Percentiles rank a stretch among this genome's conserved stretches.
Evolutionary conservation across 1,284 basidiomycete genomes (phyloP).

Genomic region (Farysia itapuensis): DNA sequence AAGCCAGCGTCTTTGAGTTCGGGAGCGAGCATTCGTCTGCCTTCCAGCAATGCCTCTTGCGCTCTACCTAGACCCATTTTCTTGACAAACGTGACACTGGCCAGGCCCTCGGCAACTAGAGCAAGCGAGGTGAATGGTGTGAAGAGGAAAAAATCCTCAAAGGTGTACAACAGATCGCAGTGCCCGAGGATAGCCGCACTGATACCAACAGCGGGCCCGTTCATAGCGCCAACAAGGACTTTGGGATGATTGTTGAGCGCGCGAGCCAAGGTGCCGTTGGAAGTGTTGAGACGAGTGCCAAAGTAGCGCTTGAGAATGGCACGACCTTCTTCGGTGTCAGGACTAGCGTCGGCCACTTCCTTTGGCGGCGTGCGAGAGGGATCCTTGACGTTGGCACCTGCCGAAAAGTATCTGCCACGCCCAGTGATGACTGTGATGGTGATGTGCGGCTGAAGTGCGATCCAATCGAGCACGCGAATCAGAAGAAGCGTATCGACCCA

Average conservation of each 20-base stretch:
- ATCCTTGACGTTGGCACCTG: slow-evolving; percentile 43
- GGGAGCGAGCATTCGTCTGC: slow-evolving; percentile 23
- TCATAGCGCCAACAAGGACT: slow-evolving; percentile 41
- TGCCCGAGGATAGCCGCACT: slow-evolving; percentile 33
- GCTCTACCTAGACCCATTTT: slow-evolving; percentile 40
- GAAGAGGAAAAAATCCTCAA: slow-evolving; percentile 43
- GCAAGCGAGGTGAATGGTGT: slow-evolving; percentile 42
- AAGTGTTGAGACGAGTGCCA: slow-evolving; percentile 1
- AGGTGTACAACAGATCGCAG: slow-evolving; percentile 42
- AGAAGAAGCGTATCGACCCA: slow-evolving; percentile 21
- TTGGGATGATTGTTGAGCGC: slow-evolving; percentile 28
- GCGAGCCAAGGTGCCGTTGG: slow-evolving; percentile 19
- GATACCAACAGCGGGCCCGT: slow-evolving; percentile 44
- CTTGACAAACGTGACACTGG: slow-evolving; percentile 31
- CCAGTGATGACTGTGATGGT: slow-evolving; percentile 40
- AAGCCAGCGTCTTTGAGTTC: slow-evolving; percentile 38
- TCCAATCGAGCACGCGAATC: slow-evolving; percentile 33
- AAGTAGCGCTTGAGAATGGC: slow-evolving; percentile 14
- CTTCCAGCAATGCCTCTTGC: slow-evolving; percentile 38
- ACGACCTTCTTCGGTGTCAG: slow-evolving; percentile 7
- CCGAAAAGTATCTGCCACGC: slow-evolving; percentile 40
- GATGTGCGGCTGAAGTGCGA: slow-evolving; percentile 27
- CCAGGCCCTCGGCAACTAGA: slow-evolving; percentile 36
- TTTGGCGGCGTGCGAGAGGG: slow-evolving; percentile 17
- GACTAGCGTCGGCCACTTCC: slow-evolving; percentile 6